Base-by-base conservation (phyloP, 2,329 filamentous ascomycete genomes). In the Stachybotrys chartarum region DNA sequence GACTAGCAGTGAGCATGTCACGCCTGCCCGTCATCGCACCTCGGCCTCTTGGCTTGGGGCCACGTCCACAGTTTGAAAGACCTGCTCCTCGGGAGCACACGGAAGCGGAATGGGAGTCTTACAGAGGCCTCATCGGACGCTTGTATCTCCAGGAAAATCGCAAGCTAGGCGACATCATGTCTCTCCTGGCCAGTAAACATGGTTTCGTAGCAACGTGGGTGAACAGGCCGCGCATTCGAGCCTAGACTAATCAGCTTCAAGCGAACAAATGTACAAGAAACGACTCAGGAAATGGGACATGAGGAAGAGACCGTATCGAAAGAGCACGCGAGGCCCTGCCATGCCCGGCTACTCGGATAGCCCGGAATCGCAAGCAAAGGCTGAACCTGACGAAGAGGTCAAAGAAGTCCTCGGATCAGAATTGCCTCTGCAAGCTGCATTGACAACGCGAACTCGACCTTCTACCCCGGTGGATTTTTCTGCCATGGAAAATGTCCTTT, bases 241-340 rank as follows among this genome's bases (percentile, higher is more conserved):
- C 18, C 17, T 48, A 30, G 14, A 17, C 18, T 51, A n/a, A 35
- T 55, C 51, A 49, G 7, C 6, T 42, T 17, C 30, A 52, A 72
- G 70, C 54, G 68, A 71, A 55, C 69, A 72, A 62, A 72, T 72
- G 69, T 72, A 71, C 54, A 72, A 72, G 56, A 72, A 72, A 58
- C 64, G 70, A 35, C 59, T 72, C 49, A 70, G 68, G 59, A 72
- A 71, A 58, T 72, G 70, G 70, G 68, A 70, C 52, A 57, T 72
- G 24, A 66, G 70, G 53, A 72, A 72, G 54, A 64, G 69, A 44
- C 61, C 62, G 54, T 71, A 72, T 58, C 64, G 69, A 49, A 70
- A 67, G 58, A 62, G 58, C 47, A 42, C 57, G 11, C 58, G 8
- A 10, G 35, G 35, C 35, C 14, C 35, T 42, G 35, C 35, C 14